These are phyloP conservation scores for Rickenella mellea DNA, from an alignment of 768 basidiomycete species.

Conservation along the genomic window DNA sequence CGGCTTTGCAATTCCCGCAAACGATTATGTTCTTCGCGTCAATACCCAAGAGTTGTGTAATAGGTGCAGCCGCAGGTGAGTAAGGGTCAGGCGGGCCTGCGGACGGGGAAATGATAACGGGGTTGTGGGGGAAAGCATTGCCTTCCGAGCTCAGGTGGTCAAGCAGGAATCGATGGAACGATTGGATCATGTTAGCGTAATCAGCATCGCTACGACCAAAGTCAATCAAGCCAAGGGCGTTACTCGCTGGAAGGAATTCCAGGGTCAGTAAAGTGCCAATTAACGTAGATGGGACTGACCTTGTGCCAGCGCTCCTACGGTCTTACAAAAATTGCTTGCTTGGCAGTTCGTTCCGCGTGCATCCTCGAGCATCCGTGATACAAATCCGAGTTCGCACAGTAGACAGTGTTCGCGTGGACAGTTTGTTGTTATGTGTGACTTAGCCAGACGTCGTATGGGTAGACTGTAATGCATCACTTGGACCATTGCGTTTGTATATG, in stretches of 20 bases:
- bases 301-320: conserved; percentile 82
- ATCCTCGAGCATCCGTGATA: conserved; percentile 92
- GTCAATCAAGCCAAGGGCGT: conserved; percentile 84
- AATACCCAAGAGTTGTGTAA: conserved; percentile 81
- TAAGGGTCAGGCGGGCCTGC: conserved; percentile 11
- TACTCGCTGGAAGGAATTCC: conserved; percentile 34
- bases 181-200: conserved; percentile 86
- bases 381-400: conserved; percentile 90
- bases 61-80: conserved; percentile 49
- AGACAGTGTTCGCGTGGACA: conserved; percentile 90
- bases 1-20: conserved; percentile 66
- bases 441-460: conserved; percentile 76
- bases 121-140: conserved; percentile 53
- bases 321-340: conserved; percentile 93
- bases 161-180: conserved; percentile 88
- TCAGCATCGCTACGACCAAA: conserved; percentile 68
- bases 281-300: conserved; percentile 31
- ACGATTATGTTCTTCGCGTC: conserved; percentile 65
- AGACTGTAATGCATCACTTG: conserved; percentile 83
- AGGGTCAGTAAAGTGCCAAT: conserved; percentile 10
- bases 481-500: conserved; percentile 86
- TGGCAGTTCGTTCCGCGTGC: conserved; percentile 92
- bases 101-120: conserved; percentile 29
- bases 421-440: conserved; percentile 82
- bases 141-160: conserved; percentile 77